Conservation (phyloP, 345 rosid species). For the Rhodamnia argentea region DNA sequence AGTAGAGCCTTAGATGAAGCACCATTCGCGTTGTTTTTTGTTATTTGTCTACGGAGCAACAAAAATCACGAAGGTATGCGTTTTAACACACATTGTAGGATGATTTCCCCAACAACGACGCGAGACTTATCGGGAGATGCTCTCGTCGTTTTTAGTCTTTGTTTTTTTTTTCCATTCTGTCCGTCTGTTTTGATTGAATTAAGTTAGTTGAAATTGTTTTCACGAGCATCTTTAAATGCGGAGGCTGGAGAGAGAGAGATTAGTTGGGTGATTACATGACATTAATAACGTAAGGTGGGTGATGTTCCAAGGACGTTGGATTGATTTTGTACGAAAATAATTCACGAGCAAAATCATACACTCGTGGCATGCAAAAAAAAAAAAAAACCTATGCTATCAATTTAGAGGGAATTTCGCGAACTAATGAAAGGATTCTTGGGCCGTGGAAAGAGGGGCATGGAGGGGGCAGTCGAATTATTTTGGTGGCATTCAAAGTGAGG, state of each 20-base stretch:
- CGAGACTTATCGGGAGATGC: not conserved
- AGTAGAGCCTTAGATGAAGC: not conserved
- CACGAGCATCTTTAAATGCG: too few species aligned
- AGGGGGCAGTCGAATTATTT: not conserved
- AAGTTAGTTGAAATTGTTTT: not conserved
- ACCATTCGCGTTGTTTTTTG: not conserved
- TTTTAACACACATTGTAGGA: not conserved
- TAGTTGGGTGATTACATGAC: not conserved
- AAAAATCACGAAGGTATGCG: too few species aligned
- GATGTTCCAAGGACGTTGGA: not conserved
- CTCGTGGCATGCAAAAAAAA: not conserved
- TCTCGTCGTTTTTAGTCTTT: not conserved
- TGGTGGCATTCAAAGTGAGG: not conserved
- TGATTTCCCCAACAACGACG: not conserved
- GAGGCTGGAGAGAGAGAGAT: not conserved
- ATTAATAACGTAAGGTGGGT: not conserved
- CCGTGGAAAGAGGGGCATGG: not conserved
- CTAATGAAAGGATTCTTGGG: not conserved
- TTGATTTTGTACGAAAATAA: not conserved
- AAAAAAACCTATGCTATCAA: not conserved
- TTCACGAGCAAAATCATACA: not conserved
- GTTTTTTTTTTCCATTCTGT: not conserved
- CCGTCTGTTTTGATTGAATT: not conserved
- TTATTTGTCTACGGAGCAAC: not conserved
- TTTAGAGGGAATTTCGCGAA: not conserved